These are phyloP conservation scores for Biscogniauxia sp. DNA, from an alignment of 2,329 filamentous ascomycete species.

Conservation along the genomic window DNA sequence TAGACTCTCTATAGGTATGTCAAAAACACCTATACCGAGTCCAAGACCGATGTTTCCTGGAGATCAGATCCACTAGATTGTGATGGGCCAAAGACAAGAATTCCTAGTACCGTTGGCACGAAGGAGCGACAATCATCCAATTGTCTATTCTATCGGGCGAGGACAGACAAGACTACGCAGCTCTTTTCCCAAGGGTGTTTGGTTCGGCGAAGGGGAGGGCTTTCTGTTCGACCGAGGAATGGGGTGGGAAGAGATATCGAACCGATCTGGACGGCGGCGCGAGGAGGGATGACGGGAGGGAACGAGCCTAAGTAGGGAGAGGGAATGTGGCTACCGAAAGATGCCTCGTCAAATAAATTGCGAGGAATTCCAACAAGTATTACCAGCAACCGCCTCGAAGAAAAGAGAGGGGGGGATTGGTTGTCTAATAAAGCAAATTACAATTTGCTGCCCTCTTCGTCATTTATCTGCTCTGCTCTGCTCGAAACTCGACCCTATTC, in stretches of 20 bases:
- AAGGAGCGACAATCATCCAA: constrained; percentile 22
- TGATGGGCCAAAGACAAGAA: constrained; percentile 33
- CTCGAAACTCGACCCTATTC: constrained; percentile 18
- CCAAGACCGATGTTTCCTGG: constrained; percentile 33
- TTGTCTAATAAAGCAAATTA: constrained; percentile 27
- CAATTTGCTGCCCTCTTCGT: constrained; percentile 25
- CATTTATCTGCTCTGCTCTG: constrained; percentile 20
- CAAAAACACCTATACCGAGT: constrained; percentile 17
- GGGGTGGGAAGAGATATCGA: constrained; percentile 13
- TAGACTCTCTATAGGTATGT: constrained; percentile 30
- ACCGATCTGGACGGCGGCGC: constrained; percentile 1
- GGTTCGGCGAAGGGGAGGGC: constrained; percentile 19
- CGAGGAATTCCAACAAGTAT: constrained; percentile 32
- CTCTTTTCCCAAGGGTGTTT: constrained; percentile 13
- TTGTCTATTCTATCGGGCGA: constrained; percentile 21
- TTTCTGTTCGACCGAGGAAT: constrained; percentile 29
- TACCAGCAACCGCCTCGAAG: constrained; percentile 21
- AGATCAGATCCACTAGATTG: constrained; percentile 31
- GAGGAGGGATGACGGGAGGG: constrained; percentile 10
- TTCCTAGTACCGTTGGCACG: constrained; percentile 33
- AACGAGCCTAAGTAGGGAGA: constrained; percentile 22
- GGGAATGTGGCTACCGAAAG: constrained; percentile 28
- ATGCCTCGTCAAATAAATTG: constrained; percentile 30
- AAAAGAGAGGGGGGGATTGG: constrained; percentile 23
- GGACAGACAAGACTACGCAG: constrained; percentile 24